Evolutionary conservation across 768 basidiomycete genomes (phyloP), one percentile per base, ranked within the genome.

Genomic region (Russula virescens): DNA sequence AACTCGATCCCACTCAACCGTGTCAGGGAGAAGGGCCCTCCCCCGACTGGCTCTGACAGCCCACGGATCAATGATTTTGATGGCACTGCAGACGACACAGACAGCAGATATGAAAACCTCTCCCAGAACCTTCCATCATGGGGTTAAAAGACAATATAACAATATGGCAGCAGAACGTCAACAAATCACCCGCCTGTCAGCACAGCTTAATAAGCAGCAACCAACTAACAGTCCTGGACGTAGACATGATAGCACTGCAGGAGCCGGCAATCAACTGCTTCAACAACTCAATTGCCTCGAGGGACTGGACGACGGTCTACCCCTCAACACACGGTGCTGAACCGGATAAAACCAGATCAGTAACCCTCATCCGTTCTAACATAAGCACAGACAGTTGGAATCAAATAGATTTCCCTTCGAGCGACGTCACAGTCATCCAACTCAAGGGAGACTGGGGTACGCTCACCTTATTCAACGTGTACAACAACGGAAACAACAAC

Each of bases 171-270:
- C 51, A 52, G 5, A 52, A 52, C 6, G 21, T 52, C 1, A 51
- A 51, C 34, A 35, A 52, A 14, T 35, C 34, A 16, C 51, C 34
- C 11, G 8, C 35, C 14, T 35, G 35, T 9, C 51, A 35, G n/a
- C 51, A 38, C 13, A 10, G 14, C 5, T 9, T 52, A 25, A 48
- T 57, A 3, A 57, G 56, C 18, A 58, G 34, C 19, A 31, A 21
- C 1, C 23, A 25, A 2, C 5, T 48, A 14, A 3, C 7, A 0
- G 4, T 13, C 0, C 0, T 1, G 0, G 18, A 14, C 4, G 38
- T 38, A 1, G 16, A n/a, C 16, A 38, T 58, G 14, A 14, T 38
- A 10, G 45, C 21, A 1, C 14, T 57, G 2, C 46, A 57, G 3
- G 55, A 57, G 9, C 55, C 34, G 9, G 19, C 46, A 5, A 35